These are phyloP conservation scores for Gossypium herbaceum DNA, from an alignment of 345 rosid genomes.

Conservation along the genomic window DNA sequence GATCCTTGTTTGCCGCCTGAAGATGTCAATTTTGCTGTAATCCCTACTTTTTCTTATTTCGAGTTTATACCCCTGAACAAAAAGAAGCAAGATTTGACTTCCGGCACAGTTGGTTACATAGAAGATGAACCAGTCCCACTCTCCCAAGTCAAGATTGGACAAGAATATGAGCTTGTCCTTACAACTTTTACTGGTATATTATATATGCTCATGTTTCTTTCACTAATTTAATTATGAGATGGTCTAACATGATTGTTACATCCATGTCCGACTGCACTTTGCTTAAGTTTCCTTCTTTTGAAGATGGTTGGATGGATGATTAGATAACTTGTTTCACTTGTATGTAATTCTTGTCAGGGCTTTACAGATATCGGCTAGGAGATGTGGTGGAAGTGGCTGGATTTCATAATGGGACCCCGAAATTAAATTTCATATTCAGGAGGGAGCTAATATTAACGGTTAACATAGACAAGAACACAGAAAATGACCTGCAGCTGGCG, in stretches of 20 bases:
- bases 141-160: conserved; percentile 68
- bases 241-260: not conserved
- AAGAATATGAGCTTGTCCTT: conserved; percentile 81
- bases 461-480: conserved; percentile 96
- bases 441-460: conserved; percentile 72
- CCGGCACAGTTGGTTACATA: conserved; percentile 44
- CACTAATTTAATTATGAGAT: too few species aligned
- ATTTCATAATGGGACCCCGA: conserved; percentile 75
- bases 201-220: not conserved
- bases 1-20: conserved; percentile 76
- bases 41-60: conserved; percentile 85
- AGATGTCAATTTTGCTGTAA: conserved; percentile 67
- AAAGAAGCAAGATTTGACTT: conserved; percentile 29
- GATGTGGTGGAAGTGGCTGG: conserved; percentile 89
- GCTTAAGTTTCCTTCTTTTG: not conserved
- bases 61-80: conserved; percentile 84
- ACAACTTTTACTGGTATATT: conserved; percentile 84
- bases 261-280: not conserved
- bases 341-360: conserved; percentile 39
- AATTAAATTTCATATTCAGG: conserved; percentile 81
- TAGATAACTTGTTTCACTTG: not conserved
- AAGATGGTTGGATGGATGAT: too few species aligned
- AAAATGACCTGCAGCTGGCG: conserved; percentile 80
- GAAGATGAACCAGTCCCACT: conserved; percentile 84
- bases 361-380: conserved; percentile 78